Conservation (phyloP, 2,329 filamentous ascomycete species). For the Epichloe sp. region DNA sequence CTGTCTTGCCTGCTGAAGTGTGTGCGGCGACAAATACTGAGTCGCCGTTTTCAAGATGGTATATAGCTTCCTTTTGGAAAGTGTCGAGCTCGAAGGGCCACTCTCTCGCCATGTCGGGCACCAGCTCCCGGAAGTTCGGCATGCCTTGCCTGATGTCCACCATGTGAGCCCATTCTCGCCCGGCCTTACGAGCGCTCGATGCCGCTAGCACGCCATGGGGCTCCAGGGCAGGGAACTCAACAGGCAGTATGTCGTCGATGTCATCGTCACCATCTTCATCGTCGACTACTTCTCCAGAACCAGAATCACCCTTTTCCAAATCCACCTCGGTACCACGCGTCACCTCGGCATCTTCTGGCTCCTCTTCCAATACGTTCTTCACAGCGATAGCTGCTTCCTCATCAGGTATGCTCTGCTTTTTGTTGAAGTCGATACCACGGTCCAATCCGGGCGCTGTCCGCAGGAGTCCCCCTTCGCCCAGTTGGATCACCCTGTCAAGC, state of each 20-base stretch:
- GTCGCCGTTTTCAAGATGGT: conserved; percentile 90
- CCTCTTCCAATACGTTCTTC: conserved; percentile 45
- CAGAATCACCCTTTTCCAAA: conserved; percentile 10
- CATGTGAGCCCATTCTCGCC: conserved; percentile 94
- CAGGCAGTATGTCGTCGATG: conserved; percentile 76
- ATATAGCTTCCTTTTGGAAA: conserved; percentile 97
- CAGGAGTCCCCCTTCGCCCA: conserved; percentile 68
- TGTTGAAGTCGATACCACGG: conserved; percentile 61
- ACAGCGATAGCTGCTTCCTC: conserved; percentile 56
- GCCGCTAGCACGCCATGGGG: conserved; percentile 65
- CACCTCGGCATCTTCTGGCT: conserved; percentile 28
- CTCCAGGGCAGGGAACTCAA: conserved; percentile 86
- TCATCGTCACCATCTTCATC: conserved; percentile 40
- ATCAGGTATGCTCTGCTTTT: conserved; percentile 41
- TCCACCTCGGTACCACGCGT: conserved; percentile 17
- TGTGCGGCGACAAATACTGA: conserved; percentile 97
- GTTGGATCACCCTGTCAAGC: conserved; percentile 77
- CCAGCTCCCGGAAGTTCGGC: conserved; percentile 83
- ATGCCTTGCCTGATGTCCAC: conserved; percentile 90
- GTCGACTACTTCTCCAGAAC: conserved; percentile 14
- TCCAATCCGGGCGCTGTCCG: conserved; percentile 71
- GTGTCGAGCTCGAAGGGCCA: conserved; percentile 97
- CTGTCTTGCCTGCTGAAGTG: conserved; percentile 94
- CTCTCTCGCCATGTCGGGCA: conserved; percentile 89
- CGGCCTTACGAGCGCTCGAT: conserved; percentile 58